phyloP scores from a whole-genome alignment of 495 filamentous ascomycete genomes.

The Aspergillus taichungensis region DNA sequence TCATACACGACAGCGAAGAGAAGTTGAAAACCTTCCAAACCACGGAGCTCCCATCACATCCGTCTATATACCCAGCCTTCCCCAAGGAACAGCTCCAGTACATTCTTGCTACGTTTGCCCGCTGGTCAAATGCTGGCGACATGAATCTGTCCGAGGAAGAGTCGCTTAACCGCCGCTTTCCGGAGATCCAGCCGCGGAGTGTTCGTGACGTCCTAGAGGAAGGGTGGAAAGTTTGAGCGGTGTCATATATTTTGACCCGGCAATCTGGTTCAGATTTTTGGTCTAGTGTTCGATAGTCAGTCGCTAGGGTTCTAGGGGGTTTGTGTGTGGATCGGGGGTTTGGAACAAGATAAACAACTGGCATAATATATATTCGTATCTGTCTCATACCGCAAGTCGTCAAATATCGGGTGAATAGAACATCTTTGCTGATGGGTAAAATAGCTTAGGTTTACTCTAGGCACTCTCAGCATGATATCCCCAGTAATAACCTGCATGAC shows the following conservation, averaged over 20 bases:
- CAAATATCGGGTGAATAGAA: too few relatives aligned
- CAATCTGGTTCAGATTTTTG: background rate
- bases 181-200: conserved; percentile 23
- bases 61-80: conserved; percentile 18
- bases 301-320: too few relatives aligned
- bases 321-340: too few relatives aligned
- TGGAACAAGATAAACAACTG: too few relatives aligned
- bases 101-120: conserved; percentile 22
- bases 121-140: conserved; percentile 2
- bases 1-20: conserved; percentile 29
- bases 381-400: too few relatives aligned
- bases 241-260: too few relatives aligned
- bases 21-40: conserved; percentile 27
- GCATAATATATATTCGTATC: too few relatives aligned
- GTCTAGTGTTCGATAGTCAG: conserved; percentile 13
- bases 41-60: conserved; percentile 34
- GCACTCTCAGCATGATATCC: too few relatives aligned
- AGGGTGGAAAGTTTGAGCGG: conserved; percentile 3
- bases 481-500: too few relatives aligned
- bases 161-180: conserved; percentile 27
- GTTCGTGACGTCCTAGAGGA: conserved; percentile 22
- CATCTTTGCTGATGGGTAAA: too few relatives aligned
- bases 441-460: too few relatives aligned
- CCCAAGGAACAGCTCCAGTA: conserved; percentile 26
- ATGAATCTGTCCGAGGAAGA: conserved; percentile 15